Evolutionary conservation across 2,329 filamentous ascomycete genomes (phyloP).

Genomic region (Exophiala viscosa): DNA sequence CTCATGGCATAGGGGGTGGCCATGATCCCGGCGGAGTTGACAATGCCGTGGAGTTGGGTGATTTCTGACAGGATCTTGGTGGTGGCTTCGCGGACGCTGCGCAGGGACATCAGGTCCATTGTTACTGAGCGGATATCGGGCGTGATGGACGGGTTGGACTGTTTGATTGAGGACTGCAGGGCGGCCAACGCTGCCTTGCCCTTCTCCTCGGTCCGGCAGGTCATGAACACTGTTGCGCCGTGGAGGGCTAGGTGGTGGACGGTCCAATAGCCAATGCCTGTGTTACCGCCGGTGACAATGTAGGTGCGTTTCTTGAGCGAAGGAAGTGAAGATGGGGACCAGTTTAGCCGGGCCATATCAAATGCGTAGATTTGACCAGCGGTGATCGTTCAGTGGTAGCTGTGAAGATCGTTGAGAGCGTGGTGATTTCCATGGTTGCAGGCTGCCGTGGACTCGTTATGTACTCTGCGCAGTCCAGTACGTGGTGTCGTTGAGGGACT

Average conservation of each 20-base stretch:
- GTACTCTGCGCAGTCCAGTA: no score
- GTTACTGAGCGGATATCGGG: slow-evolving; percentile 15
- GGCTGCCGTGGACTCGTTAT: no score
- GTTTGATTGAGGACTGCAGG: slow-evolving; percentile 34
- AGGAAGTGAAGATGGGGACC: slow-evolving; percentile 43
- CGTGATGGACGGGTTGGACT: slow-evolving; percentile 27
- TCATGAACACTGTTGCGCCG: slow-evolving; percentile 40
- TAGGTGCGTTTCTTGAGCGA: slow-evolving; percentile 43
- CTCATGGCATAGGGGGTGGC: slow-evolving; percentile 28
- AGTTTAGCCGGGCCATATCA: slow-evolving; percentile 13
- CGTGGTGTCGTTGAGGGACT: no score
- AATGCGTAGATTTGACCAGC: slow-evolving; percentile 15
- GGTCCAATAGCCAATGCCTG: slow-evolving; percentile 47
- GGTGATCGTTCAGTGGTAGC: no score
- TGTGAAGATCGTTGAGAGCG: no score
- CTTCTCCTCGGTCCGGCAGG: slow-evolving; percentile 36
- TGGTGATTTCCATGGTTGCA: no score
- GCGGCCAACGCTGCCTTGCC: slow-evolving; percentile 33
- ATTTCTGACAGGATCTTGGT: slow-evolving; percentile 32
- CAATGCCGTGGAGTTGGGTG: slow-evolving; percentile 37
- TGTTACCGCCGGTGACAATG: slow-evolving; percentile 49
- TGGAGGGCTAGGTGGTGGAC: slow-evolving; percentile 42
- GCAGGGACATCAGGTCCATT: slow-evolving; percentile 21
- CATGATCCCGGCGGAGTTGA: slow-evolving; percentile 46
- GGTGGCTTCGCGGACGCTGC: slow-evolving; percentile 33